Conservation (phyloP, 23 red algal genomes). For the Pyropia yezoensis region DNA sequence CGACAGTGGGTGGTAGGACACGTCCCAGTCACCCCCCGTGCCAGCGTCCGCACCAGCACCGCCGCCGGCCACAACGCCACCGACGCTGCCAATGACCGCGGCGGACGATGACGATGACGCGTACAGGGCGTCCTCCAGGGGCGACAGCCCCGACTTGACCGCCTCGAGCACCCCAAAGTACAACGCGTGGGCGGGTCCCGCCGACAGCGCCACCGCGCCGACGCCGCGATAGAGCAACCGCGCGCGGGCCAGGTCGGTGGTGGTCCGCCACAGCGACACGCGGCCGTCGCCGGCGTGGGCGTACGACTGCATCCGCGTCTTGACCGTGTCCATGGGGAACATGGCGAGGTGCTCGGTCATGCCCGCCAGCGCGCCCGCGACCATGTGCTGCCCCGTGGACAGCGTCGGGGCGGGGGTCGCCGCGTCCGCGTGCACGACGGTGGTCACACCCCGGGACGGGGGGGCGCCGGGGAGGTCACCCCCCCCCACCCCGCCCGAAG, state of each 20-base stretch:
- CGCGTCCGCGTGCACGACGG: not conserved
- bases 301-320: slow-evolving; percentile 97
- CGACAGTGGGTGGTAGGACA: slow-evolving; percentile 19
- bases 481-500: no score
- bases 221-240: slow-evolving; percentile 65
- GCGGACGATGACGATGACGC: not conserved
- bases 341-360: slow-evolving; percentile 82
- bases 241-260: slow-evolving; percentile 3
- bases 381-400: slow-evolving; percentile 74
- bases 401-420: not conserved
- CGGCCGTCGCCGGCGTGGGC: slow-evolving; percentile 12
- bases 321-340: slow-evolving; percentile 89
- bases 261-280: not conserved
- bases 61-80: no score
- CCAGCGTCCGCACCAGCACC: no score
- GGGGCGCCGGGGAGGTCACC: not conserved
- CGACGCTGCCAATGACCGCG: not conserved
- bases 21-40: slow-evolving; percentile 2
- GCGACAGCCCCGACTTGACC: slow-evolving; percentile 6
- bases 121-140: not conserved
- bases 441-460: not conserved
- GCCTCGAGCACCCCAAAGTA: slow-evolving; percentile 87
- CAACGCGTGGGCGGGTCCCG: slow-evolving; percentile 86
- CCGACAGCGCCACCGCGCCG: slow-evolving; percentile 63
- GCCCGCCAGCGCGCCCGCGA: slow-evolving; percentile 76